phyloP scores from a whole-genome alignment of 208 protist species.

The Wallacemonas rigidus region DNA sequence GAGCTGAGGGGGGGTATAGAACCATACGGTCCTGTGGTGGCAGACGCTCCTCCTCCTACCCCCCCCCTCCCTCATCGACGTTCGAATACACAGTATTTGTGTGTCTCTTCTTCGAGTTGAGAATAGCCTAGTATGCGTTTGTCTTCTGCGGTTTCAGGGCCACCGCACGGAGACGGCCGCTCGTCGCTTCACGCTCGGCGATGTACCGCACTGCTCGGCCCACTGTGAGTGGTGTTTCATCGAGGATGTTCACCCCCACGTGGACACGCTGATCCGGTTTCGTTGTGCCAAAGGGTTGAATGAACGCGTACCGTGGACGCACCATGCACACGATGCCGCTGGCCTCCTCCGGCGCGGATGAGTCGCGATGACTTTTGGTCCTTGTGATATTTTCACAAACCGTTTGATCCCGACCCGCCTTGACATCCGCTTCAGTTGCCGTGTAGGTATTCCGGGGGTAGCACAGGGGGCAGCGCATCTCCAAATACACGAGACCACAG shows the following conservation, averaged over 20 bases:
- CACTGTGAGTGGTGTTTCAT: neutral
- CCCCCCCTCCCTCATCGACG: too few relatives aligned
- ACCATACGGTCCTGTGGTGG: too few relatives aligned
- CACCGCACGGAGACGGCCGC: conserved; percentile 12
- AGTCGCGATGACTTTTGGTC: conserved; percentile 27
- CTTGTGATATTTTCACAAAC: neutral
- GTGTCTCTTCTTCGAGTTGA: too few relatives aligned
- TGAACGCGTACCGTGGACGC: conserved; percentile 49
- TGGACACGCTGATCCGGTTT: conserved; percentile 53
- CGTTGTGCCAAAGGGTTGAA: conserved; percentile 56
- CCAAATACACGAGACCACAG: conserved; percentile 71
- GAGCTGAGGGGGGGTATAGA: too few relatives aligned
- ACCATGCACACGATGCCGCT: conserved; percentile 66
- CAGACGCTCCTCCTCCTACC: too few relatives aligned
- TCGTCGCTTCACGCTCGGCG: neutral
- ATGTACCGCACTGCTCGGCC: conserved; percentile 3
- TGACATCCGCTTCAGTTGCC: too few relatives aligned
- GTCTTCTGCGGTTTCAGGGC: conserved; percentile 20
- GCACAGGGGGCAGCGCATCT: conserved; percentile 75
- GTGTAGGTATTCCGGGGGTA: conserved; percentile 4
- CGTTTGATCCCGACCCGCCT: neutral
- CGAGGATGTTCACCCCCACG: conserved; percentile 22
- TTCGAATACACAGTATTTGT: too few relatives aligned
- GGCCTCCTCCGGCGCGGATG: conserved; percentile 36
- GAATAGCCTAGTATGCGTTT: neutral